Conservation (phyloP, 106 monocot genomes). For the Dendrobium officinale region DNA sequence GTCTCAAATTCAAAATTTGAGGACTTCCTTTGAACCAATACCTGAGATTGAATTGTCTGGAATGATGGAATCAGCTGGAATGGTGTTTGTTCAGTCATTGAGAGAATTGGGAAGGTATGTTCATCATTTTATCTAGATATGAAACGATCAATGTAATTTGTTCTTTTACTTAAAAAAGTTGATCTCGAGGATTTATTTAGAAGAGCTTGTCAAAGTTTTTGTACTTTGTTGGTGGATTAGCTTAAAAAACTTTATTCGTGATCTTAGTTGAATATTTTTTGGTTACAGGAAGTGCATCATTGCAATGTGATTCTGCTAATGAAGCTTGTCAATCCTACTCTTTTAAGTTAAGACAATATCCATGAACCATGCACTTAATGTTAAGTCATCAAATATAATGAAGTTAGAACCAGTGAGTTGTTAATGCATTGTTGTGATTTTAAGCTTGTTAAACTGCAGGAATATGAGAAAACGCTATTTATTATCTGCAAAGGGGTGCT, state of each 20-base stretch:
- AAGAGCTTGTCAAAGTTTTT: background rate
- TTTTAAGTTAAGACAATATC: no score
- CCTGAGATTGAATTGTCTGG: slow-evolving; percentile 30
- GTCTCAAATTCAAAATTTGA: slow-evolving; percentile 25
- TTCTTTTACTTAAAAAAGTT: background rate
- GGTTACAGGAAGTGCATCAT: no score
- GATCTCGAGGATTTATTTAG: background rate
- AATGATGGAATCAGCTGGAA: slow-evolving; percentile 61
- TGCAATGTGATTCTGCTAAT: no score
- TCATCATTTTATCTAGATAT: background rate
- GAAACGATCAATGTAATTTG: background rate
- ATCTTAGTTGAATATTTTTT: background rate
- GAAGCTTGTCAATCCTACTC: no score
- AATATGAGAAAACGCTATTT: background rate
- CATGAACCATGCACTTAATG: background rate
- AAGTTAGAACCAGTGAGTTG: background rate
- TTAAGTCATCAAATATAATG: background rate
- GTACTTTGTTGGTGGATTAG: background rate
- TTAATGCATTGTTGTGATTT: background rate
- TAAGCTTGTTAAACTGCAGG: background rate
- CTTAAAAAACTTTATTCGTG: background rate
- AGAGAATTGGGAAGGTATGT: slow-evolving; percentile 58
- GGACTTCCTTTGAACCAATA: slow-evolving; percentile 8
- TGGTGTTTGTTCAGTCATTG: slow-evolving; percentile 69
- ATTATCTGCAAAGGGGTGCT: background rate